These are phyloP conservation scores for Thermothelomyces thermophilus DNA, from an alignment of 2,329 filamentous ascomycete genomes.

Conservation along the genomic window DNA sequence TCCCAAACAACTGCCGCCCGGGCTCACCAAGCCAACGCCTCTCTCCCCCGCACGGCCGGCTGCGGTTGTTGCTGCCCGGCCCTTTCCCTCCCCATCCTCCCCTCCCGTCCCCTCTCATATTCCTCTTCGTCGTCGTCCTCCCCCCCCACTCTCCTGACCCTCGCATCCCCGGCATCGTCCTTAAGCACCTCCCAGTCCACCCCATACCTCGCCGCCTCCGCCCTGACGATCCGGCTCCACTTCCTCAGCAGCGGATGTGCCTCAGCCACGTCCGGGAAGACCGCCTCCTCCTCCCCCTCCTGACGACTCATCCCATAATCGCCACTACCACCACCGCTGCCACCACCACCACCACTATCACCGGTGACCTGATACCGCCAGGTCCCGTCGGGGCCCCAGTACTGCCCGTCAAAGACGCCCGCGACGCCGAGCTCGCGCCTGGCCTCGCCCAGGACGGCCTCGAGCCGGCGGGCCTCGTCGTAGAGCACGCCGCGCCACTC, in stretches of 20 bases:
- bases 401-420: slow-evolving; percentile 59
- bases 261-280: slow-evolving; percentile 57
- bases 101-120: slow-evolving; percentile 7
- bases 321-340: no score
- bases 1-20: neutral
- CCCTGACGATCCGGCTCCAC: slow-evolving; percentile 47
- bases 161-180: slow-evolving; percentile 16
- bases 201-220: slow-evolving; percentile 35
- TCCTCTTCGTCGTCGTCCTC: slow-evolving; percentile 14
- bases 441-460: slow-evolving; percentile 42
- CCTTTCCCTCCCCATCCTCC: slow-evolving; percentile 13
- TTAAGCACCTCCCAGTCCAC: slow-evolving; percentile 23
- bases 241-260: slow-evolving; percentile 60
- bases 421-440: slow-evolving; percentile 53
- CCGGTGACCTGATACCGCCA: slow-evolving; percentile 56
- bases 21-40: slow-evolving; percentile 26
- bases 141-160: slow-evolving; percentile 12
- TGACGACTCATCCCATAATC: no score
- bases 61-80: neutral
- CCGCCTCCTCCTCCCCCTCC: slow-evolving; percentile 30
- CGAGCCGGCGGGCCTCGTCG: slow-evolving; percentile 18
- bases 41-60: slow-evolving; percentile 15
- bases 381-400: slow-evolving; percentile 60
- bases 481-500: neutral
- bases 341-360: neutral